phyloP scores from a whole-genome alignment of 129 eudicot genomes.

The Rutidosis leptorrhynchoides region DNA sequence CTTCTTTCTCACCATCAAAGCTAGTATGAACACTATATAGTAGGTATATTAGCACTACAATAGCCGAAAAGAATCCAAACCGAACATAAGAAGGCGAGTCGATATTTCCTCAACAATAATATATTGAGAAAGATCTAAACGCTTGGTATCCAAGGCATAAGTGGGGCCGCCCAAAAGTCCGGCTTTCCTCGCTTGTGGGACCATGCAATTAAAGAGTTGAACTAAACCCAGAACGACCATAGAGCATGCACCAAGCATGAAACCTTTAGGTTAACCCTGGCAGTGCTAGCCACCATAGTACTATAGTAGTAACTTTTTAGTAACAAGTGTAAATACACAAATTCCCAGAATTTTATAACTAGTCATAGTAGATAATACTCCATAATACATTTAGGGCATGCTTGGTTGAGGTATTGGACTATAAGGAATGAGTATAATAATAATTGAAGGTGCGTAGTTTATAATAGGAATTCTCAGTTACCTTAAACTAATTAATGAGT shows the following conservation, averaged over 20 bases:
- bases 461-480: no score
- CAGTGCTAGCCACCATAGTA: conserved; percentile 71
- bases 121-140: conserved; percentile 76
- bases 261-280: conserved; percentile 71
- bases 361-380: no score
- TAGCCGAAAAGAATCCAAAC: no score
- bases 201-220: conserved; percentile 57
- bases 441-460: no score
- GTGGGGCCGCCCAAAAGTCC: conserved; percentile 90
- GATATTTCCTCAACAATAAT: conserved; percentile 69
- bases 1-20: conserved; percentile 75
- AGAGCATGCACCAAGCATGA: conserved; percentile 61
- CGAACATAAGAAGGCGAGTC: conserved; percentile 67
- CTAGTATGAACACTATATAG: conserved; percentile 94
- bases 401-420: no score
- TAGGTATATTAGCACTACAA: conserved; percentile 62
- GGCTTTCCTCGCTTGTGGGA: conserved; percentile 81
- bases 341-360: no score
- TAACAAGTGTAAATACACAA: no score
- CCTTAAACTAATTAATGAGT: no score
- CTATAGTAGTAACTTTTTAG: no score
- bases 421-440: no score
- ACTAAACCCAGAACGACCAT: conserved; percentile 45
- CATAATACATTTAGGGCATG: no score
- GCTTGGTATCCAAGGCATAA: conserved; percentile 95